phyloP scores from a whole-genome alignment of 805 yeast species.

The Kodamaea hsintzibuensis region DNA sequence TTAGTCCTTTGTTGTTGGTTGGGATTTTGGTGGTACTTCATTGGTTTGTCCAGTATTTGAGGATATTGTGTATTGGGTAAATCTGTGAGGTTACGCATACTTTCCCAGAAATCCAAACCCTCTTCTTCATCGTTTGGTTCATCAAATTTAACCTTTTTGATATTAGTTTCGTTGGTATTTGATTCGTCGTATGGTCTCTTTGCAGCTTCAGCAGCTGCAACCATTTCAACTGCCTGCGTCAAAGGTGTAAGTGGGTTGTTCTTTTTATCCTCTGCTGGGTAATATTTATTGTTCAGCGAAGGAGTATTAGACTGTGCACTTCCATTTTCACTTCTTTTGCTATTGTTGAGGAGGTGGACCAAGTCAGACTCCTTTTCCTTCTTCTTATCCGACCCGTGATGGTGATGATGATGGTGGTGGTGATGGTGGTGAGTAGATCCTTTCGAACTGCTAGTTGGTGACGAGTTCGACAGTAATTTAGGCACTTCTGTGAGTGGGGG shows the following conservation, averaged over 20 bases:
- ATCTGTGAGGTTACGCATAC: slow-evolving; percentile 57
- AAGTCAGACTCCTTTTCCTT: slow-evolving; percentile 34
- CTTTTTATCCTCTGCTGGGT: not conserved
- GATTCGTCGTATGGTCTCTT: slow-evolving; percentile 8
- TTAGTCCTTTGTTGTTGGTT: slow-evolving; percentile 3
- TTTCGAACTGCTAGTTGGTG: slow-evolving; percentile 29
- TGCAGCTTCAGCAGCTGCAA: slow-evolving; percentile 31
- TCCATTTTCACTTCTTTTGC: slow-evolving; percentile 4
- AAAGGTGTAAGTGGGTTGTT: slow-evolving; percentile 33
- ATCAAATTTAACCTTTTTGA: slow-evolving; percentile 6
- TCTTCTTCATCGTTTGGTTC: slow-evolving; percentile 42
- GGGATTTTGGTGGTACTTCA: not conserved
- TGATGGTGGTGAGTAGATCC: slow-evolving; percentile 26
- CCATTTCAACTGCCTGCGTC: slow-evolving; percentile 43
- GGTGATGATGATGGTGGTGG: slow-evolving; percentile 33
- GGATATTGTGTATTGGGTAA: slow-evolving; percentile 17
- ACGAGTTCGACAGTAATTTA: slow-evolving; percentile 58
- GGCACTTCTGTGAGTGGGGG: slow-evolving; percentile 75
- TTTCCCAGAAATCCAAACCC: slow-evolving; percentile 72
- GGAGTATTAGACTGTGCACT: not conserved
- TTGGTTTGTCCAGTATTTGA: not conserved
- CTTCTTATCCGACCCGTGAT: slow-evolving; percentile 12
- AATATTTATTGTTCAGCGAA: slow-evolving; percentile 10
- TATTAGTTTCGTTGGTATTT: slow-evolving; percentile 3
- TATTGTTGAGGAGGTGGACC: slow-evolving; percentile 43